Percentiles rank a stretch among this genome's conserved stretches.
Conservation (phyloP, 208 protist genomes). For the Acanthamoeba lenticulata region DNA sequence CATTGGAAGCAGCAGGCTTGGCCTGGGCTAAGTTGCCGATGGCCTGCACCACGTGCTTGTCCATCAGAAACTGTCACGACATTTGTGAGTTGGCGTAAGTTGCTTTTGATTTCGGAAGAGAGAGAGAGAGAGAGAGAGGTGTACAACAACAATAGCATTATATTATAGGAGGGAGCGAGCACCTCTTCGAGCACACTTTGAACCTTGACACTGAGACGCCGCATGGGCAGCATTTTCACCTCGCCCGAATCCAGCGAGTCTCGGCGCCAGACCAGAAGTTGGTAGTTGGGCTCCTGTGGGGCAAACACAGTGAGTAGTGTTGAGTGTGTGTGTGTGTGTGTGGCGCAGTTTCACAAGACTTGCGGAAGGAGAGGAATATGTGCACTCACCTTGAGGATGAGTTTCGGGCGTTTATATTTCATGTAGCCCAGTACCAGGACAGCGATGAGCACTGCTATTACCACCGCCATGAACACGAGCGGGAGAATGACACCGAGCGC, state of each 20-base stretch:
- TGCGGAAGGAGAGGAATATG: not conserved
- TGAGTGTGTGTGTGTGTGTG: too few species aligned
- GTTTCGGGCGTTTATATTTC: not conserved
- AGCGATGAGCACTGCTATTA: not conserved
- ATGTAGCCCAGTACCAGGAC: not conserved
- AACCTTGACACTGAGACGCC: not conserved
- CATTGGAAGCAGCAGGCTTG: not conserved
- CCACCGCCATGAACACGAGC: not conserved
- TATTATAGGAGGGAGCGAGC: too few species aligned
- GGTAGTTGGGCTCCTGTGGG: conserved; percentile 24
- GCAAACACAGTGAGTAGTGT: not conserved
- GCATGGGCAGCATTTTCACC: not conserved
- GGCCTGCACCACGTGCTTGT: conserved; percentile 1
- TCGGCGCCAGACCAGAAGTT: not conserved
- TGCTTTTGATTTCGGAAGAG: not conserved
- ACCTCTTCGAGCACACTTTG: not conserved
- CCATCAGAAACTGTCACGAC: conserved; percentile 14
- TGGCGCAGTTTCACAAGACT: not conserved
- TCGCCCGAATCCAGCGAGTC: not conserved
- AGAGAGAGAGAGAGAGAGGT: not conserved
- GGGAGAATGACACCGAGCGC: not conserved
- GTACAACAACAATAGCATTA: too few species aligned
- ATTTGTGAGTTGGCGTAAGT: not conserved
- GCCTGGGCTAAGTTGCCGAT: not conserved
- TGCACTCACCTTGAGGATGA: conserved; percentile 26